phyloP scores from a whole-genome alignment of 2,329 filamentous ascomycete genomes.

The Epichloe sibirici region DNA sequence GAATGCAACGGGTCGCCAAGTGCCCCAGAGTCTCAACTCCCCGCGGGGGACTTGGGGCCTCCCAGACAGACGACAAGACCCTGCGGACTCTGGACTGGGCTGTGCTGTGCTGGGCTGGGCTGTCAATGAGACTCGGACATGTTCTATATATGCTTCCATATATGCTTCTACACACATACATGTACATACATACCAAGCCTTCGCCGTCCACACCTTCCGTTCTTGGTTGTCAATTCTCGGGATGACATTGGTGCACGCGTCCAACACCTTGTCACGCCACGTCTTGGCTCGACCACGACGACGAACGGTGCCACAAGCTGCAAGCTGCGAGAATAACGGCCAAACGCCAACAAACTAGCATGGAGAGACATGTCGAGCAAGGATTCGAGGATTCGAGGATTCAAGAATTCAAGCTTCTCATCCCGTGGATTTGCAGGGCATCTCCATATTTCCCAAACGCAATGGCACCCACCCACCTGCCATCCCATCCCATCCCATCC shows the following conservation, averaged over 20 bases:
- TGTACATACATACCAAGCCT: not conserved
- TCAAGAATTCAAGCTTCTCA: not conserved
- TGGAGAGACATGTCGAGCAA: not conserved
- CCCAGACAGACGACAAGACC: too few relatives aligned
- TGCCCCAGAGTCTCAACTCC: too few relatives aligned
- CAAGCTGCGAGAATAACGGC: not conserved
- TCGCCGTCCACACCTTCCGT: not conserved
- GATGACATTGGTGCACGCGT: not conserved
- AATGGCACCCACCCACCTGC: not conserved
- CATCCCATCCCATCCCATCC: not conserved
- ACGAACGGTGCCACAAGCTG: too few relatives aligned
- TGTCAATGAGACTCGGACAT: not conserved
- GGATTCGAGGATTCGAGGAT: too few relatives aligned
- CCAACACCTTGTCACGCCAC: not conserved
- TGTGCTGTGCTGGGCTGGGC: too few relatives aligned
- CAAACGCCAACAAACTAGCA: not conserved
- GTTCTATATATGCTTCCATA: not conserved
- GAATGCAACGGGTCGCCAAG: too few relatives aligned
- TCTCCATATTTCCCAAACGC: not conserved
- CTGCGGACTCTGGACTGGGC: too few relatives aligned
- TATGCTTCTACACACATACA: not conserved
- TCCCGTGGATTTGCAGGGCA: not conserved
- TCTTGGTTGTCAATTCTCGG: not conserved
- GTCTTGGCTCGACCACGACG: not conserved
- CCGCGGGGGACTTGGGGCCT: too few relatives aligned